These are phyloP conservation scores for Spathaspora sp. DNA, from an alignment of 805 yeast species.

Conservation along the genomic window DNA sequence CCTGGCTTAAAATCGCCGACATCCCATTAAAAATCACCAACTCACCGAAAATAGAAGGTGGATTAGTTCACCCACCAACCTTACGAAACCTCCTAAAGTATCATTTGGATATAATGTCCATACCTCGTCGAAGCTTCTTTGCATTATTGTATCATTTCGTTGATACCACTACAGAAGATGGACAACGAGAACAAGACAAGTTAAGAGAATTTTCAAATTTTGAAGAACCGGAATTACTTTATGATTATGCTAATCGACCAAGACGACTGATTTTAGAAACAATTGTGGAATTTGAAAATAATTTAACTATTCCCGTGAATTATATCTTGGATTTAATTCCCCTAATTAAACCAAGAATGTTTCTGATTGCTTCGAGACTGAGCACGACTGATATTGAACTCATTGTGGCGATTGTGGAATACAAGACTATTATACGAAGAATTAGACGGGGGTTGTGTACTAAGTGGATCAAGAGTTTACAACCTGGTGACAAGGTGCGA, in stretches of 20 bases:
- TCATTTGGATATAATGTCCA: conserved; percentile 77
- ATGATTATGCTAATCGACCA: conserved; percentile 90
- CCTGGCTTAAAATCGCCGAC: conserved; percentile 73
- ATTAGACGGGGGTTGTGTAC: conserved; percentile 82
- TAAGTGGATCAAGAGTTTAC: conserved; percentile 58
- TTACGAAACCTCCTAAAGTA: conserved; percentile 68
- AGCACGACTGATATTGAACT: conserved; percentile 48
- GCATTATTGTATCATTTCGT: conserved; percentile 66
- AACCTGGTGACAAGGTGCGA: conserved; percentile 45
- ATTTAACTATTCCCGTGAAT: conserved; percentile 68
- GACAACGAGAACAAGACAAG: conserved; percentile 71
- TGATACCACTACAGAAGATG: conserved; percentile 46
- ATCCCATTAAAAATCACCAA: conserved; percentile 38
- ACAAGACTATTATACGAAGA: conserved; percentile 74
- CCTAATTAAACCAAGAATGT: conserved; percentile 71
- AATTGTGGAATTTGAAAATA: conserved; percentile 72
- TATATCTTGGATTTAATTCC: conserved; percentile 79
- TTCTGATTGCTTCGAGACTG: conserved; percentile 75
- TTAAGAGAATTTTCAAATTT: conserved; percentile 68
- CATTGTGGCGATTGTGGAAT: conserved; percentile 81
- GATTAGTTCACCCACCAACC: conserved; percentile 59
- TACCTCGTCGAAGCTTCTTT: conserved; percentile 85
- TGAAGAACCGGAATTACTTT: conserved; percentile 77
- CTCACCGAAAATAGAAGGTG: conserved; percentile 50
- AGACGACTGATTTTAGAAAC: conserved; percentile 84